A percentile compares a stretch with the other conserved stretches of the same genome.
Conservation (phyloP, 2,329 filamentous ascomycete genomes). For the Furcasterigmium sp. region DNA sequence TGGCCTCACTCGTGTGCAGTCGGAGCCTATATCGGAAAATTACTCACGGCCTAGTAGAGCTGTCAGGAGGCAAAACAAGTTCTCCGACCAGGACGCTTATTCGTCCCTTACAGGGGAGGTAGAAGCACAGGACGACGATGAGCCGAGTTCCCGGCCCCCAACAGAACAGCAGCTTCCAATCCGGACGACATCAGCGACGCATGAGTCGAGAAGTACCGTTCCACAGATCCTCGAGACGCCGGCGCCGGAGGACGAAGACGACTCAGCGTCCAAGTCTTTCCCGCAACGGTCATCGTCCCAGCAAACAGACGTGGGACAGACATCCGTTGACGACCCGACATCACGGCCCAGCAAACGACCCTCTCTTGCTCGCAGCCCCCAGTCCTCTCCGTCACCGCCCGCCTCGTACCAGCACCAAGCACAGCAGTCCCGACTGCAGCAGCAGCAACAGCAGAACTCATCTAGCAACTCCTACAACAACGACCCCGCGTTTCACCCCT, state of each 20-base stretch:
- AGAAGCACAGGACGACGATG: conserved; percentile 25
- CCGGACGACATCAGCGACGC: conserved; percentile 24
- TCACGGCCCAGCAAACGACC: conserved; percentile 40
- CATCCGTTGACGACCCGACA: conserved; percentile 33
- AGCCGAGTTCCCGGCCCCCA: conserved; percentile 13
- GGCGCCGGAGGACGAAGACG: conserved; percentile 33
- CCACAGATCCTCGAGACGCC: conserved; percentile 64
- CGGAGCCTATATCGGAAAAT: conserved; percentile 61
- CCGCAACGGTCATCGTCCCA: conserved; percentile 37
- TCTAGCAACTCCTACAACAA: conserved; percentile 48
- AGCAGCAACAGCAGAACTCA: conserved; percentile 10
- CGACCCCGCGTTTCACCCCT: conserved; percentile 60
- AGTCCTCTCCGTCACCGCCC: conserved; percentile 9
- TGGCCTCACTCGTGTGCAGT: conserved; percentile 58
- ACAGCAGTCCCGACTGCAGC: conserved; percentile 7
- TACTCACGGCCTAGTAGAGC: conserved; percentile 55
- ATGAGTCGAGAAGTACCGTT: conserved; percentile 28
- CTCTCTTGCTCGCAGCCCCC: conserved; percentile 23
- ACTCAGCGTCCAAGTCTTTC: not conserved
- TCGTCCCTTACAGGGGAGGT: conserved; percentile 47
- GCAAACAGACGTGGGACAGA: conserved; percentile 36
- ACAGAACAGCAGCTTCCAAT: conserved; percentile 25
- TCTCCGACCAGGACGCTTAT: conserved; percentile 38
- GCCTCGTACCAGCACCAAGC: conserved; percentile 8
- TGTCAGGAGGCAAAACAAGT: conserved; percentile 42